Conservation (phyloP, 192 early-diverging fungal species). For the Podila epicladia region DNA sequence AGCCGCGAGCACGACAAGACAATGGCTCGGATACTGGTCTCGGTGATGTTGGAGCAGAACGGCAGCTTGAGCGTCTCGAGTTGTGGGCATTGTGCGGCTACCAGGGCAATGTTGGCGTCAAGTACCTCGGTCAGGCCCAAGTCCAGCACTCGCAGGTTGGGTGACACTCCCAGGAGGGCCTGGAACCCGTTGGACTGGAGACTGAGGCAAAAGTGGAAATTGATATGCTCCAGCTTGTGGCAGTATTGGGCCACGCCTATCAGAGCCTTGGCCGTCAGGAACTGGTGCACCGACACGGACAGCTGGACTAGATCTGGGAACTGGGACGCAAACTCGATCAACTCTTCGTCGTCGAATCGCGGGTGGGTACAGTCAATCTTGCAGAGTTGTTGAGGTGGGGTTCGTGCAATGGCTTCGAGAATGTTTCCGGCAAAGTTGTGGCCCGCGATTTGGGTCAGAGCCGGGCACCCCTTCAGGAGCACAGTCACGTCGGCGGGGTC, state of each 20-base stretch:
- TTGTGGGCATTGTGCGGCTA: conserved; percentile 18
- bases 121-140: conserved; percentile 27
- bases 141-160: conserved; percentile 19
- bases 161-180: conserved; percentile 16
- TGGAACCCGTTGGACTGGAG: conserved; percentile 23
- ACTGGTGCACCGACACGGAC: conserved; percentile 26
- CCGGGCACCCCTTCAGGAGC: conserved; percentile 12
- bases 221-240: conserved; percentile 18
- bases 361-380: conserved; percentile 34
- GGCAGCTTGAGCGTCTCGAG: conserved; percentile 40
- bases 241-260: conserved; percentile 18
- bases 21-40: conserved; percentile 10
- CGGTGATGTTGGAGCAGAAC: conserved; percentile 29
- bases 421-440: conserved; percentile 30
- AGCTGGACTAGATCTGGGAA: conserved; percentile 30
- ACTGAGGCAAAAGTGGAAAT: conserved; percentile 35
- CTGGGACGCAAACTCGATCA: conserved; percentile 21
- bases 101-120: conserved; percentile 20
- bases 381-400: conserved; percentile 11
- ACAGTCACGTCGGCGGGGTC: conserved; percentile 14
- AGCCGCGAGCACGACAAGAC: conserved; percentile 13
- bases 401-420: conserved; percentile 18
- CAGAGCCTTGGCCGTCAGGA: conserved; percentile 25
- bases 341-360: conserved; percentile 35
- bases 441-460: conserved; percentile 13